Percentiles rank a stretch among this genome's conserved stretches.
phyloP scores from a whole-genome alignment of 441 rosid species.

The Erodium chrysanthum region DNA sequence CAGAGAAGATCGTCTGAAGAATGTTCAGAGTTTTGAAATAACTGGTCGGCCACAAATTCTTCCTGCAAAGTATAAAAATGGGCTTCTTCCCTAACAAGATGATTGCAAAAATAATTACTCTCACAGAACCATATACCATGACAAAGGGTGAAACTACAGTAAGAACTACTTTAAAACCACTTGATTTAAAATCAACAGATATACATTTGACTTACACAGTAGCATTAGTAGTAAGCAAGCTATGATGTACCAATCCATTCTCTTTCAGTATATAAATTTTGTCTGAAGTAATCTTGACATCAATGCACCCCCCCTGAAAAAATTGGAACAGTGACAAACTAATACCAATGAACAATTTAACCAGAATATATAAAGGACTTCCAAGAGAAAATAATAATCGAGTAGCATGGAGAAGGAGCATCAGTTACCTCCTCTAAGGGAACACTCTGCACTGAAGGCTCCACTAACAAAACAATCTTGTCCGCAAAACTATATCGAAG shows the following conservation, averaged over 20 bases:
- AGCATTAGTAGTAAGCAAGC: constrained; percentile 24
- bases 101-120: constrained; percentile 16
- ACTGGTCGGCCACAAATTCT: constrained; percentile 75
- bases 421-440: constrained; percentile 55
- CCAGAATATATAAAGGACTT: constrained; percentile 10
- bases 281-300: constrained; percentile 61
- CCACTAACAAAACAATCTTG: constrained; percentile 36
- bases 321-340: constrained; percentile 20
- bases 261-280: constrained; percentile 68
- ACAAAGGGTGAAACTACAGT: neutral
- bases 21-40: constrained; percentile 67
- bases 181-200: neutral
- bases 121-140: constrained; percentile 14
- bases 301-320: constrained; percentile 64
- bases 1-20: constrained; percentile 65
- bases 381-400: neutral
- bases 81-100: constrained; percentile 57
- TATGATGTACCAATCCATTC: constrained; percentile 44
- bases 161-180: neutral
- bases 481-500: constrained; percentile 44
- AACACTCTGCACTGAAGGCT: constrained; percentile 42
- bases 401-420: constrained; percentile 10
- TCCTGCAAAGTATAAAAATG: constrained; percentile 68
- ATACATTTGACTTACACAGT: constrained; percentile 42
- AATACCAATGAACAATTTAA: constrained; percentile 9